Evolutionary conservation across 2,329 filamentous ascomycete species (phyloP), one percentile per base, ranked within the genome.

Genomic region (Scedosporium aurantiacum): DNA sequence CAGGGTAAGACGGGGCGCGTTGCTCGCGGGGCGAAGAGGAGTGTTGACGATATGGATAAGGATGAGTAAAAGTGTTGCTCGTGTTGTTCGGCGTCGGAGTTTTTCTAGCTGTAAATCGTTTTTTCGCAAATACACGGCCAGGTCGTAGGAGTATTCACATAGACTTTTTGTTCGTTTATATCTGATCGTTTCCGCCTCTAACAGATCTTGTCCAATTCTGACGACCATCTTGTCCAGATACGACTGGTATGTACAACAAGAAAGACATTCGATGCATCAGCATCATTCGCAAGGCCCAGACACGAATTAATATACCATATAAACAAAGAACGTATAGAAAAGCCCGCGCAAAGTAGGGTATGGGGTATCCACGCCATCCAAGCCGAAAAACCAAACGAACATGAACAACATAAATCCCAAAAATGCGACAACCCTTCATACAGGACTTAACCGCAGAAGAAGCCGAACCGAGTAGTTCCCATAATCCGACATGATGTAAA

Each of bases 1-100:
- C 76, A n/a, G 61, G 78, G 77, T 37, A 77, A 76, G 66, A 76
- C 68, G 50, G 66, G 67, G 50, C 66, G 77, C 40, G 73, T 73
- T 23, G 82, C 80, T 68, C 78, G 77, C 25, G 69, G 67, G n/a
- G 70, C 62, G 27, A 75, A 74, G 66, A 70, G 74, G 63, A 71
- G 77, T 43, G 70, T 70, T 50, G 82, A 85, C 65, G 78, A 86
- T 58, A 91, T 91, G 89, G 89, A 93, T 73, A 78, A 79, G 45
- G 89, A 91, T 67, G 89, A 92, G 72, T 84, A 86, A 64, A 90
- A 73, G n/a, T n/a, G n/a, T n/a, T n/a, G n/a, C n/a, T n/a, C n/a
- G n/a, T 37, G 32, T 37, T 37, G 10, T 37, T 12, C 4, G 32
- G 32, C 32, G 32, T 37, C 14, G 32, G 32, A 10, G 32, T 2